phyloP scores from a whole-genome alignment of 805 yeast genomes.

The Grigorovia transvaalensis region DNA sequence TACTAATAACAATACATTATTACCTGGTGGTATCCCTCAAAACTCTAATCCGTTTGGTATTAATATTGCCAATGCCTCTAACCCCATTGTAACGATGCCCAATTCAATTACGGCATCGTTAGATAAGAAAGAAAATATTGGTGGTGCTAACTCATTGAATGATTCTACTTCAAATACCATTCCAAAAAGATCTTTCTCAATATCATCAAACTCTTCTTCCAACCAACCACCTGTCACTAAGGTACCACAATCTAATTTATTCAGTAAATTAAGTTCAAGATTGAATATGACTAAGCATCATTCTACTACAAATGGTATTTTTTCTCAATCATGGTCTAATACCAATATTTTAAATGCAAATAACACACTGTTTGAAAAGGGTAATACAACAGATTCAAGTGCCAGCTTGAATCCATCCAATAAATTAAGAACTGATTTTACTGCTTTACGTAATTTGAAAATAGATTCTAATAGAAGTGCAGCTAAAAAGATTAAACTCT shows the following conservation, averaged over 20 bases:
- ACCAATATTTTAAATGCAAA: background rate
- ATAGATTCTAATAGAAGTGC: constrained; percentile 36
- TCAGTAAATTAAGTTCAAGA: constrained; percentile 31
- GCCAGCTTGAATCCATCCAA: constrained; percentile 2
- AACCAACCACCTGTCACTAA: constrained; percentile 15
- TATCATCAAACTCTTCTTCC: constrained; percentile 8
- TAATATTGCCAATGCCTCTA: constrained; percentile 21
- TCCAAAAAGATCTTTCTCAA: constrained; percentile 11
- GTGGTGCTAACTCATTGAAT: background rate
- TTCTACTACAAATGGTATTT: constrained; percentile 29
- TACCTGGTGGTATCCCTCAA: background rate
- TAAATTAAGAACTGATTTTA: constrained; percentile 4
- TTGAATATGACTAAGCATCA: constrained; percentile 19
- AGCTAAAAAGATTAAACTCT: constrained; percentile 33
- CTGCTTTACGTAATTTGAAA: constrained; percentile 27
- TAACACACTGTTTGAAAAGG: background rate
- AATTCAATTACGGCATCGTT: constrained; percentile 30
- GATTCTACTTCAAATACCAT: background rate
- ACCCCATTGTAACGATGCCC: constrained; percentile 29
- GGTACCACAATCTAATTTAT: constrained; percentile 21
- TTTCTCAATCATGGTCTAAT: constrained; percentile 23
- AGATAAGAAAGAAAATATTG: constrained; percentile 6
- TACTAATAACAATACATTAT: background rate
- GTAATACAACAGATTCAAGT: constrained; percentile 2
- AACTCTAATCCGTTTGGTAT: constrained; percentile 24